Base-by-base conservation (phyloP, 257 asterid species). In the Penstemon eatonii region DNA sequence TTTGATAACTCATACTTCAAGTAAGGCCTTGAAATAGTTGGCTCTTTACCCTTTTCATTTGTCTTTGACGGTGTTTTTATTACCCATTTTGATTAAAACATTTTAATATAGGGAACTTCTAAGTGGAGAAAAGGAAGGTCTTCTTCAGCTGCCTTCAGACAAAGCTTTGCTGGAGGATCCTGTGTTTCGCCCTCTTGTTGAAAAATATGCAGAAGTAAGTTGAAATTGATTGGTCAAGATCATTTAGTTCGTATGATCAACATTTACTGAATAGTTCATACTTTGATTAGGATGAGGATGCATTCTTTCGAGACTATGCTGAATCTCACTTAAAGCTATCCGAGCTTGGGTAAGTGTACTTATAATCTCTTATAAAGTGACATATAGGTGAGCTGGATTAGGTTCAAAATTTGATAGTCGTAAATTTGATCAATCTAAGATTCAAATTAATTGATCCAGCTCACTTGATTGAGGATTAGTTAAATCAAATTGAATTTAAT, bases 261-360 rank as follows among this genome's bases (percentile, higher is more conserved):
- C 8, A 38, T n/a, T 38, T 65, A 39, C 44, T 67, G 36, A 62
- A 5, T 25, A 19, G 5, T 60, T 50, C 7, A 15, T 52, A 3
- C 69, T 71, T 51, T 5, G 9, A 37, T 46, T 69, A 91, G 97
- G 95, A 88, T 36, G 96, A 91, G 83, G 97, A 91, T 56, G 84
- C 91, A 13, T 91, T 91, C 91, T 91, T 88, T 56, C 76, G 78
- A 49, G 96, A 86, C 76, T 91, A 88, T 71, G 91, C 95, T 45
- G 87, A 85, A 73, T 85, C 97, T 69, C 97, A 86, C 81, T 54
- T 84, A 46, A 91, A 86, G 75, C 95, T 91, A 71, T 86, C 97
- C 0, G 97, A 91, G 80, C 89, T 91, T 3, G 96, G 96, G 97
- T 90, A 71, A 75, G 79, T 81, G 57, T 25, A 57, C 4, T 19